A percentile compares a stretch with the other conserved stretches of the same genome.
These are phyloP conservation scores for Echinosophora koreensis DNA, from an alignment of 306 rosid genomes.

Conservation along the genomic window DNA sequence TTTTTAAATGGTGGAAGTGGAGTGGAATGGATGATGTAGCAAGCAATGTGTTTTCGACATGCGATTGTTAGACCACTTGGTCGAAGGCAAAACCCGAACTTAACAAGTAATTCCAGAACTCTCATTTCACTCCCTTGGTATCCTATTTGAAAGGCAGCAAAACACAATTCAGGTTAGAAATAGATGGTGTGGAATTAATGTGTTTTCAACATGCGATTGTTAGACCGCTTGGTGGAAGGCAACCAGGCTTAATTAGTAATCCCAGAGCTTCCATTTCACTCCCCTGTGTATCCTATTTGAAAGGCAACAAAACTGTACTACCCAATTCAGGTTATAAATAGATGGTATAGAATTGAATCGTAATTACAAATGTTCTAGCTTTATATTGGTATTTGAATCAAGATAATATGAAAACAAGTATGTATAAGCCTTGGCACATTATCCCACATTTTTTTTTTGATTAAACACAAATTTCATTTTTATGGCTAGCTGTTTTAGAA, in stretches of 20 bases:
- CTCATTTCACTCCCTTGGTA: neutral
- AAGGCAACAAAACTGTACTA: slow-evolving; percentile 4
- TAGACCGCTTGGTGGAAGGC: neutral
- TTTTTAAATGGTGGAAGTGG: neutral
- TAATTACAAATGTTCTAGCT: slow-evolving; percentile 12
- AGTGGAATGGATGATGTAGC: slow-evolving; percentile 2
- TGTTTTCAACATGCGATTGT: neutral
- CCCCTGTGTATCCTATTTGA: neutral
- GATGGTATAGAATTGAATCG: slow-evolving; percentile 22
- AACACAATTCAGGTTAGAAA: neutral
- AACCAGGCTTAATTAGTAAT: slow-evolving; percentile 8
- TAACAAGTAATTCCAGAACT: slow-evolving; percentile 15
- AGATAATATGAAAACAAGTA: neutral
- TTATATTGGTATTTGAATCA: neutral
- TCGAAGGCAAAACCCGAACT: neutral
- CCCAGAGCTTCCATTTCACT: neutral
- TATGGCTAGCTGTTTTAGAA: slow-evolving; percentile 30
- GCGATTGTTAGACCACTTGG: neutral
- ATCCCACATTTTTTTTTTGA: slow-evolving; percentile 3
- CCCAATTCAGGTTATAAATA: neutral
- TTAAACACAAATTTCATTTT: neutral
- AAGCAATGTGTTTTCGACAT: neutral
- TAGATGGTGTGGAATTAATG: neutral
- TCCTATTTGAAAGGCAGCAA: slow-evolving; percentile 23
- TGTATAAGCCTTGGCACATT: neutral